A percentile compares a stretch with the other conserved stretches of the same genome.
Conservation (phyloP, 1,139 yeast species). For the Magnusiomyces tetraspermus region DNA sequence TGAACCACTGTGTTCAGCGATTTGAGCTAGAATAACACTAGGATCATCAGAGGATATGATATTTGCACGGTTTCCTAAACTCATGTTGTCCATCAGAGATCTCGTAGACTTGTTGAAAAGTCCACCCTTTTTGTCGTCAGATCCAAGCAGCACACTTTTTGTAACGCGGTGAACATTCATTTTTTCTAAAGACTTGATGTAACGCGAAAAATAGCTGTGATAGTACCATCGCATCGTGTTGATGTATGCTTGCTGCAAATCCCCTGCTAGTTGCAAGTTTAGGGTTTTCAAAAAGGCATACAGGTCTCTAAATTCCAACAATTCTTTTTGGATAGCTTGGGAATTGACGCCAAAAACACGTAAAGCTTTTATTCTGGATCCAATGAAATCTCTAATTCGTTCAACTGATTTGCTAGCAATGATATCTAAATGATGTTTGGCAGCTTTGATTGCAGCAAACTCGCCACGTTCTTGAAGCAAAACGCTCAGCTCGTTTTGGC, state of each 20-base stretch:
- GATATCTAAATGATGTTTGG: constrained; percentile 36
- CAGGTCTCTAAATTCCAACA: constrained; percentile 52
- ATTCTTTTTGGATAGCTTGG: constrained; percentile 61
- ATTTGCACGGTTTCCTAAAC: constrained; percentile 48
- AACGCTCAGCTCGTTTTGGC: constrained; percentile 17
- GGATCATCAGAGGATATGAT: constrained; percentile 46
- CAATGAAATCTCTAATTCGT: constrained; percentile 61
- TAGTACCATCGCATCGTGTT: constrained; percentile 94
- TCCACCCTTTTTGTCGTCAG: constrained; percentile 20
- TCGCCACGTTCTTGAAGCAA: constrained; percentile 13
- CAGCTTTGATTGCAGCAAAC: constrained; percentile 24
- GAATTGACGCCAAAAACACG: constrained; percentile 48
- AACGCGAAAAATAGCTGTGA: constrained; percentile 65
- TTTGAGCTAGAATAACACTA: constrained; percentile 70
- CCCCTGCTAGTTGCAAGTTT: constrained; percentile 60
- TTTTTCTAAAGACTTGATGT: constrained; percentile 64
- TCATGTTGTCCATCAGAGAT: constrained; percentile 38
- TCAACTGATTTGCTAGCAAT: constrained; percentile 52
- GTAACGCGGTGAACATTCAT: constrained; percentile 47
- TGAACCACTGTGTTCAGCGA: constrained; percentile 63
- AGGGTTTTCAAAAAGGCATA: constrained; percentile 47
- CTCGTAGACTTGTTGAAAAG: constrained; percentile 10
- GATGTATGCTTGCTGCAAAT: constrained; percentile 67
- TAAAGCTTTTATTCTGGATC: constrained; percentile 52
- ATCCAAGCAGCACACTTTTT: constrained; percentile 44